Base-by-base conservation (phyloP, 2,329 filamentous ascomycete genomes). In the Venturia nashicola region DNA sequence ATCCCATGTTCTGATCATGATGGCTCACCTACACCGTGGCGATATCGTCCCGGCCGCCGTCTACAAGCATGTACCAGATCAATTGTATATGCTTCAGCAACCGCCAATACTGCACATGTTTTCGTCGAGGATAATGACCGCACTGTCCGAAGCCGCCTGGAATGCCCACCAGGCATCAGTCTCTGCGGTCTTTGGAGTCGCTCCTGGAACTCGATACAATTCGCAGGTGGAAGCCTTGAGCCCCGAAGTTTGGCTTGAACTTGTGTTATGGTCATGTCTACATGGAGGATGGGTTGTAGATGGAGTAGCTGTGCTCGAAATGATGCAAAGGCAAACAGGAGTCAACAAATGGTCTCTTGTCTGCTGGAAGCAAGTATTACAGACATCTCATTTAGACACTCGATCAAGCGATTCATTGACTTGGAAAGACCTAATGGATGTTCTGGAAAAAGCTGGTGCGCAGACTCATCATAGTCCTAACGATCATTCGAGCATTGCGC, bases 191-290 rank as follows among this genome's bases (percentile, higher is more conserved):
- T 68, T 70, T 11, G 65, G 69, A 66, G n/a, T 20, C 16, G 23
- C 48, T 36, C 57, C 59, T 20, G 59, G 54, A 32, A 54, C 55
- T 34, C 42, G 74, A 36, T 78, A 76, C 67, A 75, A 73, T 23
- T 20, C 61, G 54, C 69, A 77, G 1, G 69, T 71, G 18, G 72
- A 78, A 8, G 77, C 74, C 20, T 67, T 80, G 12, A 69, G 73
- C 0, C 74, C 77, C 1, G 79, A 81, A 65, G 69, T 81, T 16
- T 81, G 79, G 79, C 69, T 82, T 20, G 79, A 82, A 68, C 71
- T 82, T n/a, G 74, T 81, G 23, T 70, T 82, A 3, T 81, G 79
- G 79, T 77, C 78, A 16, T 80, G 78, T 67, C 67, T 81, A 8
- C 76, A 79, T 61, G 79, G 79, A 23, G 76, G 76, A 6, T 81